Base-by-base conservation (phyloP, 257 asterid genomes). In the Scutellaria galericulata region DNA sequence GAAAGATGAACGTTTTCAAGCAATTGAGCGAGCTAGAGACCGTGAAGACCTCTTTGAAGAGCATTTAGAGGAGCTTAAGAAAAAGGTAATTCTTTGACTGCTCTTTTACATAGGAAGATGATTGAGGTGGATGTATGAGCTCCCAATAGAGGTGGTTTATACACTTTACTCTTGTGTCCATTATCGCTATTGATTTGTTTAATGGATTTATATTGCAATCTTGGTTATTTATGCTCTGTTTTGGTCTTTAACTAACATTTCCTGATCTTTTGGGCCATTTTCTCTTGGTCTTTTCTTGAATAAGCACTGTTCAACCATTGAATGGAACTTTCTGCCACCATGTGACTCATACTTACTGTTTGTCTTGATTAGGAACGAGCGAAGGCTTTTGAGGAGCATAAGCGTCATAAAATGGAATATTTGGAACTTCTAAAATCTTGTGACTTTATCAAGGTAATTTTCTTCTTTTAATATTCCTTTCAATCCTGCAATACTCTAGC, bases 21-120 rank as follows among this genome's bases (percentile, higher is more conserved):
- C 96, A 71, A 80, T 95, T 79, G 99, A 92, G 65, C 85, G 92
- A 77, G 67, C 75, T 63, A 85, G 81, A 83, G 99, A 95, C 45
- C 96, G 96, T 6, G 97, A 92, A 80, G 98, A 95, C 72, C 85
- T 90, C 67, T 90, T 88, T 81, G 88, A 79, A 57, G 96, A 92
- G 83, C 84, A 88, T 77, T 64, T 80, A 68, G 86, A 83, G 62
- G 97, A 87, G 80, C 91, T 92, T 72, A 84, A 79, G 85, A 86
- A 83, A 88, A 95, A 87, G 96, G 97, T 92, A 83, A 51, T 44
- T 40, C 44, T 42, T 53, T 44, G 64, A 63, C 48, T 55, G 41
- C 65, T 35, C 41, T 60, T 45, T 64, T 56, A 11, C 72, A 46
- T 37, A 20, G 70, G 31, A 75, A 40, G 62, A 14, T 13, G 54